Evolutionary conservation across 2,329 filamentous ascomycete species (phyloP), one percentile per base, ranked within the genome.

Genomic region (Ophiocordyceps robertsii): DNA sequence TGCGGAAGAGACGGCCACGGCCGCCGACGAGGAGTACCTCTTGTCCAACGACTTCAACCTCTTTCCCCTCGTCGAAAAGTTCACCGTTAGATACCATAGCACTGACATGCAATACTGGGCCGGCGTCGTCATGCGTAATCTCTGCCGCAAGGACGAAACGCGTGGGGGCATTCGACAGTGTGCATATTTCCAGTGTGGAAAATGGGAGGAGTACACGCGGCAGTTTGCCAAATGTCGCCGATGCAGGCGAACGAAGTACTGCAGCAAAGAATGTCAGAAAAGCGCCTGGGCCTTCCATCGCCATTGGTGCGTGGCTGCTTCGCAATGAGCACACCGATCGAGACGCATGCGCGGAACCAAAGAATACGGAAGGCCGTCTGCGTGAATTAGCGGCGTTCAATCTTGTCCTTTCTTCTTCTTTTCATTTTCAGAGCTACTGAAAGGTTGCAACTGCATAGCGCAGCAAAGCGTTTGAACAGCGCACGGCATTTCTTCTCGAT

Each of bases 81-180:
- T 96, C 60, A 98, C 92, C 5, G 86, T 95, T 29, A 80, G 92
- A 49, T 88, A 95, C 57, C 87, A 95, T 64, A 88, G 85, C 49
- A 85, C 87, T 46, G 89, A 95, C 59, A 98, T 98, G 92, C 90
- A 95, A 62, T 98, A 98, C 67, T 98, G 92, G 92, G 92, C 92
- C 16, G 92, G 90, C 47, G 92, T 98, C 14, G 92, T 98, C 38
- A 98, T 98, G 92, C 78, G 92, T 49, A 98, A 98, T 59, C 75
- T 98, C 40, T 98, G 92, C 70, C 85, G 92, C 49, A 98, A 98
- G 66, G 92, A 98, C 59, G 92, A 98, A 58, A 86, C 84, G 11
- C 77, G 86, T 39, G 92, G 92, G 36, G 92, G 92, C 45, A 96
- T 98, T 52, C 76, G 92, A 44, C 92, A 98, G 60, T 98, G 92